A percentile compares a stretch with the other conserved stretches of the same genome.
phyloP scores from a whole-genome alignment of 441 rosid species.

The Breynia disticha region DNA sequence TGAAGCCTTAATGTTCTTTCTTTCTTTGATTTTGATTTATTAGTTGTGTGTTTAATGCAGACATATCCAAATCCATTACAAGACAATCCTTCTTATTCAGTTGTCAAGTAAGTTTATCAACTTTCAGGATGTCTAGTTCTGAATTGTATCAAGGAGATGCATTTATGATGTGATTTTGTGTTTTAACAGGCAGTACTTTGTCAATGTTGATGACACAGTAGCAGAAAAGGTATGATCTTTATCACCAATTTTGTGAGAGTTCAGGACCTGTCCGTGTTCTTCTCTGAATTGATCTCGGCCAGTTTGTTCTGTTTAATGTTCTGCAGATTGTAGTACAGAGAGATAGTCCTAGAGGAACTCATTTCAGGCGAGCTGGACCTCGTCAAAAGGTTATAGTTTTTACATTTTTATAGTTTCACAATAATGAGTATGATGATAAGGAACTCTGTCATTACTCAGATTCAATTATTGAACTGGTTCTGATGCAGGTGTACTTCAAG shows the following conservation, averaged over 20 bases:
- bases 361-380: conserved; percentile 90
- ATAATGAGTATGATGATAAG: not conserved
- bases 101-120: conserved; percentile 48
- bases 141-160: not conserved
- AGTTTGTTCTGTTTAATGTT: not conserved
- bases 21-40: not conserved
- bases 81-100: conserved; percentile 73
- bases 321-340: conserved; percentile 72
- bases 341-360: conserved; percentile 62
- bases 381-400: conserved; percentile 48
- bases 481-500: conserved; percentile 45
- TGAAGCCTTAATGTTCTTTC: no score
- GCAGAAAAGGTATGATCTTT: conserved; percentile 40
- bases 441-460: not conserved
- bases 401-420: not conserved
- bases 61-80: conserved; percentile 65
- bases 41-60: conserved; percentile 20
- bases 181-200: conserved; percentile 65
- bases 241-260: not conserved
- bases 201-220: conserved; percentile 58
- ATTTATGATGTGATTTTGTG: not conserved
- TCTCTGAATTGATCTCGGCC: not conserved
- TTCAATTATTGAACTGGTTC: not conserved
- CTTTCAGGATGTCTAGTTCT: not conserved
- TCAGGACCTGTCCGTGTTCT: not conserved